phyloP scores from a whole-genome alignment of 768 basidiomycete species.

The Termitomyces sp. region DNA sequence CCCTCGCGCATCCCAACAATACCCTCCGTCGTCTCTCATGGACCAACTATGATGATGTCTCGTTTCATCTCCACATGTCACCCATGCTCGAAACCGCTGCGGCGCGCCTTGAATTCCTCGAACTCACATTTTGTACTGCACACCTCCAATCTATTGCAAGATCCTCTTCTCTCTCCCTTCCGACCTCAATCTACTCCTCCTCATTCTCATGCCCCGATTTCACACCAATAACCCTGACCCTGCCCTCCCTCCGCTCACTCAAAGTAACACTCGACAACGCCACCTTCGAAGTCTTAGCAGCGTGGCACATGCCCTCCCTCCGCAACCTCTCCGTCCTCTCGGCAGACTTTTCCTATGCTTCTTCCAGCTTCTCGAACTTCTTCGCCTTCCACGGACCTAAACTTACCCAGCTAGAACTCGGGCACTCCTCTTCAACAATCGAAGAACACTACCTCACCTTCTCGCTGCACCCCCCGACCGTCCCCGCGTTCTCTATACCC shows the following conservation, averaged over 20 bases:
- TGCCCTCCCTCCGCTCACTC: conserved; percentile 64
- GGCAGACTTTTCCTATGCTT: conserved; percentile 68
- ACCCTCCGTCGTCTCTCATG: conserved; percentile 55
- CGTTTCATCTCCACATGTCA: conserved; percentile 47
- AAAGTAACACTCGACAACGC: conserved; percentile 69
- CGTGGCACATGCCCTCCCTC: conserved; percentile 62
- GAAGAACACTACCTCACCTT: conserved; percentile 63
- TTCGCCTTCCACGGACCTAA: conserved; percentile 61
- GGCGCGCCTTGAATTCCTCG: conserved; percentile 57
- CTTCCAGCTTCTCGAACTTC: conserved; percentile 57
- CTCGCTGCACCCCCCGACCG: conserved; percentile 31
- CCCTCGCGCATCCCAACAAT: conserved; percentile 49
- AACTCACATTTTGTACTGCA: conserved; percentile 55
- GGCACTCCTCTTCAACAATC: conserved; percentile 62
- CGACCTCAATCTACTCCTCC: not conserved
- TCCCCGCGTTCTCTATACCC: conserved; percentile 31
- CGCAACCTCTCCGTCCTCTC: conserved; percentile 62
- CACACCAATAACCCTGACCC: conserved; percentile 27
- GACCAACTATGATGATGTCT: conserved; percentile 68
- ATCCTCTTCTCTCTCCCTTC: conserved; percentile 10
- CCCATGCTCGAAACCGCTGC: conserved; percentile 48
- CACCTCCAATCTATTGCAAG: conserved; percentile 28
- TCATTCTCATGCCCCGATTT: conserved; percentile 9
- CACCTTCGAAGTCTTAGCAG: conserved; percentile 60
- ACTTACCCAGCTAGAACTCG: conserved; percentile 63